phyloP scores from a whole-genome alignment of 345 rosid genomes.

The Capsella bursapastoris region DNA sequence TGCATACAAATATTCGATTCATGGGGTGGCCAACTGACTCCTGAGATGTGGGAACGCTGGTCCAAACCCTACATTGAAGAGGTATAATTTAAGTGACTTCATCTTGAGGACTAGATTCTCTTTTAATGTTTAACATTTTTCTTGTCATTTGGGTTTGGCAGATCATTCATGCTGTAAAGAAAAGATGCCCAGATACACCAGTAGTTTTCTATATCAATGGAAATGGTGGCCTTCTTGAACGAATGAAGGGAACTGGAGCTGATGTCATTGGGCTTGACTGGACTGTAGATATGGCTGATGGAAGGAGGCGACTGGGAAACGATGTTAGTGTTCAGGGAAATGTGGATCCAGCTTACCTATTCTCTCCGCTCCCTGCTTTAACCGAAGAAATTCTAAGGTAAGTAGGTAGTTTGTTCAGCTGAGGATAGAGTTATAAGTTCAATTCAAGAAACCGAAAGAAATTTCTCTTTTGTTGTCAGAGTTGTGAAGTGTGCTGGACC shows the following conservation, averaged over 20 bases:
- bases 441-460: slow-evolving; percentile 22
- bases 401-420: not conserved
- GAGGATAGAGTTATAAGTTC: not conserved
- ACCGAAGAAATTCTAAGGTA: slow-evolving; percentile 86
- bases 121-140: not conserved
- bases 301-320: slow-evolving; percentile 72
- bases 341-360: slow-evolving; percentile 85
- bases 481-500: slow-evolving; percentile 86
- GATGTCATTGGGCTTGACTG: slow-evolving; percentile 97
- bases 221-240: slow-evolving; percentile 91
- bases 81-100: slow-evolving; percentile 48
- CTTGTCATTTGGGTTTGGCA: slow-evolving; percentile 32
- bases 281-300: slow-evolving; percentile 96
- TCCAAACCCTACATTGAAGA: slow-evolving; percentile 84
- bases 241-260: slow-evolving; percentile 87
- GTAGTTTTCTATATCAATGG: slow-evolving; percentile 92
- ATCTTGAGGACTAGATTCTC: slow-evolving; percentile 1
- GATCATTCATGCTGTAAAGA: slow-evolving; percentile 67
- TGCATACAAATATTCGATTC: slow-evolving; percentile 96
- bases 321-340: slow-evolving; percentile 83
- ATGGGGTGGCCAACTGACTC: slow-evolving; percentile 98
- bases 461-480: slow-evolving; percentile 46
- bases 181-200: slow-evolving; percentile 80
- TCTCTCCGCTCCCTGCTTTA: slow-evolving; percentile 76
- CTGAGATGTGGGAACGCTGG: slow-evolving; percentile 90